Percentiles rank a stretch among this genome's conserved stretches.
Conservation (phyloP, 495 filamentous ascomycete species). For the Hypoxylon fragiforme region DNA sequence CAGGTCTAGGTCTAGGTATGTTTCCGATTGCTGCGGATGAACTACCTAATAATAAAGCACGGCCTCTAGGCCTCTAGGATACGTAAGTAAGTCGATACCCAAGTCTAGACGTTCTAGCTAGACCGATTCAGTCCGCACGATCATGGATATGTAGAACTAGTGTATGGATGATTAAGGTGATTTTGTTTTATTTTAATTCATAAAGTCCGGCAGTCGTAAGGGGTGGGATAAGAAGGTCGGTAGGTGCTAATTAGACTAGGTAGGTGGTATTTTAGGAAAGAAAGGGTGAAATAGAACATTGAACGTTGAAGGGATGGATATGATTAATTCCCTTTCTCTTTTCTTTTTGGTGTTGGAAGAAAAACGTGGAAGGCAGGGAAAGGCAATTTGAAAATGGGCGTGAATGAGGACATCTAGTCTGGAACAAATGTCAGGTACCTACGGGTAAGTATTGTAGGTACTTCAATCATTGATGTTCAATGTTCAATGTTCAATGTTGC, state of each 20-base stretch:
- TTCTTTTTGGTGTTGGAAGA: neutral
- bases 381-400: too few relatives aligned
- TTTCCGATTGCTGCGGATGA: constrained; percentile 22
- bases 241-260: neutral
- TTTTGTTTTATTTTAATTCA: too few relatives aligned
- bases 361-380: neutral
- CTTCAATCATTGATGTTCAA: too few relatives aligned
- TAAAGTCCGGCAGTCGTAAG: neutral
- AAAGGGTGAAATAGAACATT: too few relatives aligned
- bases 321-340: neutral
- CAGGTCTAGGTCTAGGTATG: constrained; percentile 1
- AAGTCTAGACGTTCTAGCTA: constrained; percentile 24
- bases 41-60: constrained; percentile 27
- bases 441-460: too few relatives aligned
- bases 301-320: neutral
- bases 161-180: constrained; percentile 1
- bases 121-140: constrained; percentile 18
- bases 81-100: constrained; percentile 12
- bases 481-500: too few relatives aligned
- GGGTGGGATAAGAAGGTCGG: neutral
- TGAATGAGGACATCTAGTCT: too few relatives aligned
- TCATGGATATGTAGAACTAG: constrained; percentile 12
- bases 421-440: neutral
- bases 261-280: too few relatives aligned
- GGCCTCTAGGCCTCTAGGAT: constrained; percentile 8